Conservation (phyloP, 2,329 filamentous ascomycete genomes). For the Stemphylium beticola region DNA sequence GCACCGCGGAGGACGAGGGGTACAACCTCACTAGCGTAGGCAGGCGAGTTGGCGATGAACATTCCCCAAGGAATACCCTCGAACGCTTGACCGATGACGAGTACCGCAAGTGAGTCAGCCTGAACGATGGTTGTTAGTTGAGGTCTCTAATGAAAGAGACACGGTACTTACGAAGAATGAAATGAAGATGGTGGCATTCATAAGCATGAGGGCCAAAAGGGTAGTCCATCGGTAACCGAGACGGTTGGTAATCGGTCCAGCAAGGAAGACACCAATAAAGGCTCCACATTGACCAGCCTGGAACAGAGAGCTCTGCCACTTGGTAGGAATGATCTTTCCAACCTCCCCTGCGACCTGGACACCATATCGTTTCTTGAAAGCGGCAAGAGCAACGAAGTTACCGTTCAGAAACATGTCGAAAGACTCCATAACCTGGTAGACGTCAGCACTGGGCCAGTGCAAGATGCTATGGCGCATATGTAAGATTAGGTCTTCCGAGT, state of each 20-base stretch:
- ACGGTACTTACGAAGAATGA: slow-evolving; percentile 58
- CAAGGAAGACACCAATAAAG: slow-evolving; percentile 64
- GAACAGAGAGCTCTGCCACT: slow-evolving; percentile 66
- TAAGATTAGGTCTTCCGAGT: no score
- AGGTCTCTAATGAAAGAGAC: background rate
- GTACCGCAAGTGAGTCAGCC: slow-evolving; percentile 53
- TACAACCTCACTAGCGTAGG: slow-evolving; percentile 67
- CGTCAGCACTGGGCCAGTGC: background rate
- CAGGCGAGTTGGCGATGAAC: slow-evolving; percentile 68
- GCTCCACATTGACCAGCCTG: slow-evolving; percentile 63
- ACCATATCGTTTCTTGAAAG: slow-evolving; percentile 58
- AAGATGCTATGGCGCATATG: no score
- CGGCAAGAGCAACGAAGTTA: slow-evolving; percentile 61
- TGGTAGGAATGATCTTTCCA: slow-evolving; percentile 53
- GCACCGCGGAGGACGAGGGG: slow-evolving; percentile 63
- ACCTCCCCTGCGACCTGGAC: slow-evolving; percentile 39
- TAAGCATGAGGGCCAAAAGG: slow-evolving; percentile 57
- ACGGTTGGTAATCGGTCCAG: slow-evolving; percentile 63
- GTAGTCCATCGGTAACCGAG: slow-evolving; percentile 66
- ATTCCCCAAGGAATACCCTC: slow-evolving; percentile 69
- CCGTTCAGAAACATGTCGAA: slow-evolving; percentile 67
- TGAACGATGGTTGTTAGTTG: background rate
- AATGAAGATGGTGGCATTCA: slow-evolving; percentile 66
- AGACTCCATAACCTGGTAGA: slow-evolving; percentile 65
- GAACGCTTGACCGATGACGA: slow-evolving; percentile 62